phyloP scores from a whole-genome alignment of 768 basidiomycete species.

The Amanita molliuscula region DNA sequence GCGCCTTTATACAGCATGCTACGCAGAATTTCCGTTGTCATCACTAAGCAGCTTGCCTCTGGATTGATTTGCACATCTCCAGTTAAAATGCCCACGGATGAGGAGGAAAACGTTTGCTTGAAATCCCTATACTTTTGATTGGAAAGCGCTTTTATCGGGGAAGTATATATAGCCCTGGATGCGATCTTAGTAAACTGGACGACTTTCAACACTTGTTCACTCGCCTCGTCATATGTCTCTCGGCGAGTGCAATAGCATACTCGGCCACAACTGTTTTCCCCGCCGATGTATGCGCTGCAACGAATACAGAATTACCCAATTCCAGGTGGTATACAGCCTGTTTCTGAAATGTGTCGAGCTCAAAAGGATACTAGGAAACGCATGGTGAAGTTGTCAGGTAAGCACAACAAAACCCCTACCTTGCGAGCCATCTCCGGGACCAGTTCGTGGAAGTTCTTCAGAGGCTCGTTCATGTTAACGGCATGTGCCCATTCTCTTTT shows the following conservation, averaged over 20 bases:
- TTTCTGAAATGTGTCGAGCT: constrained; percentile 97
- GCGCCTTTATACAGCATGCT: constrained; percentile 99
- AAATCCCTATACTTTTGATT: constrained; percentile 99
- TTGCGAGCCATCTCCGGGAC: constrained; percentile 96
- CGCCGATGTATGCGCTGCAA: constrained; percentile 99
- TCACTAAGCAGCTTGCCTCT: constrained; percentile 92
- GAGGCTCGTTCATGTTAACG: constrained; percentile 85
- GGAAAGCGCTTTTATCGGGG: constrained; percentile 96
- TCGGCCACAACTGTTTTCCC: constrained; percentile 99
- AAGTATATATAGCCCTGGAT: constrained; percentile 91
- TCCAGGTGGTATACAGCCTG: constrained; percentile 98
- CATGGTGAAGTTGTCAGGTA: neutral
- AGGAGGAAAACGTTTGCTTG: constrained; percentile 88
- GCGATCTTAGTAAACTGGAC: constrained; percentile 9
- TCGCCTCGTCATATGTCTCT: constrained; percentile 98
- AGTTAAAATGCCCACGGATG: constrained; percentile 90
- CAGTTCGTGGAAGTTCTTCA: constrained; percentile 82
- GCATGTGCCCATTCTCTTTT: constrained; percentile 99
- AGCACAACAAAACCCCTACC: constrained; percentile 29
- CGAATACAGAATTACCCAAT: constrained; percentile 95
- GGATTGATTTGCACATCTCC: constrained; percentile 99
- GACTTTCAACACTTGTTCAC: neutral
- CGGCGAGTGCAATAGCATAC: constrained; percentile 94
- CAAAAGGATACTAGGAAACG: constrained; percentile 81
- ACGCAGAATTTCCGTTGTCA: constrained; percentile 96